Percentiles rank a stretch among this genome's conserved stretches.
Conservation (phyloP, 495 filamentous ascomycete species). For the Aspergillus avenaceus region DNA sequence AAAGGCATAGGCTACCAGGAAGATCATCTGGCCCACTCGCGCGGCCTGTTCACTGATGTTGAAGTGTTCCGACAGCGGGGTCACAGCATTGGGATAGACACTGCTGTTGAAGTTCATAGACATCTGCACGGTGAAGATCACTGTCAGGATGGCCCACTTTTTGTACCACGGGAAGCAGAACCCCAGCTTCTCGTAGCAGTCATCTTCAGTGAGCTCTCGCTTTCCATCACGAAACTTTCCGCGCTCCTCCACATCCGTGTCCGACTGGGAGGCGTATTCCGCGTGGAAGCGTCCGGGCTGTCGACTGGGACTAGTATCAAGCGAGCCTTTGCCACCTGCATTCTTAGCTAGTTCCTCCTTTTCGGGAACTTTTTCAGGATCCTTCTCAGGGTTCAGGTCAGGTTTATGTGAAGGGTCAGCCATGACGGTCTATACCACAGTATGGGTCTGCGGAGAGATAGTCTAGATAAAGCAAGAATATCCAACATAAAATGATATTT, state of each 20-base stretch:
- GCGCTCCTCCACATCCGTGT: slow-evolving; percentile 13
- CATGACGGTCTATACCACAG: no score
- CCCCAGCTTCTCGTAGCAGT: slow-evolving; percentile 61
- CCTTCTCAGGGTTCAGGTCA: no score
- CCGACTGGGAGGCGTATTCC: slow-evolving; percentile 18
- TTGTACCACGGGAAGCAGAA: slow-evolving; percentile 61
- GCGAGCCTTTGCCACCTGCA: no score
- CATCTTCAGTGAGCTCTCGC: slow-evolving; percentile 58
- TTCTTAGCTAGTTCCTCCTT: neutral
- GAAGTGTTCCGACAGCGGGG: slow-evolving; percentile 58
- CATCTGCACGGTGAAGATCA: slow-evolving; percentile 73
- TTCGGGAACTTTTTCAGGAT: neutral
- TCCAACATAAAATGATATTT: no score
- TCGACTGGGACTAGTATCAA: slow-evolving; percentile 9
- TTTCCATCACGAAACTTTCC: slow-evolving; percentile 32
- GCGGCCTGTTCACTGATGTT: slow-evolving; percentile 60
- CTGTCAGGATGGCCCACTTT: slow-evolving; percentile 70
- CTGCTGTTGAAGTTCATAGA: slow-evolving; percentile 86
- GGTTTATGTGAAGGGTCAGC: no score
- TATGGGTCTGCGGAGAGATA: no score
- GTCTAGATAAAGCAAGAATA: no score
- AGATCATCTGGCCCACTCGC: slow-evolving; percentile 63
- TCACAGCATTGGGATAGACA: slow-evolving; percentile 64
- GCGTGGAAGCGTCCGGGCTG: slow-evolving; percentile 11
- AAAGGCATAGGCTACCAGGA: slow-evolving; percentile 71